Evolutionary conservation across 495 filamentous ascomycete genomes (phyloP), one percentile per base, ranked within the genome.

Genomic region (Cenococcum geophilum): DNA sequence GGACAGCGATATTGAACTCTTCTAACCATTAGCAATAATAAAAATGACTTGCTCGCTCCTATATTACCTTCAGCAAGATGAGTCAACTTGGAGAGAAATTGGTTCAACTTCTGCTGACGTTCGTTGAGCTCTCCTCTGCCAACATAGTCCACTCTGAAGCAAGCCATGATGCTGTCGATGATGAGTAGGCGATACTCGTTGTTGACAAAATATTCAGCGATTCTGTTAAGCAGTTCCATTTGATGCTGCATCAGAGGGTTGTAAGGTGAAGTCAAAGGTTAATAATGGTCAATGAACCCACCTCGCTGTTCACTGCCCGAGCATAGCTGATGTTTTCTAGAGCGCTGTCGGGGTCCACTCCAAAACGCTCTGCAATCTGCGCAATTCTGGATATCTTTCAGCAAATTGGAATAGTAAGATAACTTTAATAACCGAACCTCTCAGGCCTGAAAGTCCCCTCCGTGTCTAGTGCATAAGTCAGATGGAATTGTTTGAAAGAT

Each of bases 371-470:
- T 10, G 85, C 84, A 62, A 91, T 90, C 70, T 91, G 87, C 8
- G 76, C 76, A 40, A 87, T 86, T 36, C 80, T 76, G 14, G n/a
- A 50, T 18, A 40, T 9, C 21, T 23, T 6, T 52, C 20, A 52
- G 21, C 18, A 52, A 0, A 32, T 18, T 1, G 37, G 8, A 14
- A 55, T n/a, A 20, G 4, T 10, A 27, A 35, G 23, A 20, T 20
- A 10, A 16, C 4, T 40, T 36, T 6, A 37, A 35, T 37, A n/a
- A 16, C 4, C 10, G 1, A 62, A 72, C 70, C 79, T 77, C 63
- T 91, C 88, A 1, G 88, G 88, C 40, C 88, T 77, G 66, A 90
- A 91, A 0, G 88, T 91, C 20, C 88, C 88, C 69, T 91, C 88
- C 3, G 88, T 90, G 64, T 91, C 86, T 82, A 61, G 9, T 20